A percentile compares a stretch with the other conserved stretches of the same genome.
Evolutionary conservation across 345 rosid species (phyloP).

Genomic region (Xanthoceras sorbifolium): DNA sequence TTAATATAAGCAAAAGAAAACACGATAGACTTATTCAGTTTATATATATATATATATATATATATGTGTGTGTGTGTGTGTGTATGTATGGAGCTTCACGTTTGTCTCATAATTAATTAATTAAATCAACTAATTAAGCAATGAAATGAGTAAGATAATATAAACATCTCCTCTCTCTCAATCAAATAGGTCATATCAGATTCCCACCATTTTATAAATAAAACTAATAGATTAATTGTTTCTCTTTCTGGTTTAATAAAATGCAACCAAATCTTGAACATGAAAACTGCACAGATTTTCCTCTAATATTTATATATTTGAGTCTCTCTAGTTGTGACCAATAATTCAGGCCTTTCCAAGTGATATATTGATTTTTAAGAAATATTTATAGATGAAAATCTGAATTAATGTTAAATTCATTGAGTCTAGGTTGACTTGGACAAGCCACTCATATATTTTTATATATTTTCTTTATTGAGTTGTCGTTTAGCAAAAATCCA

Average conservation of each 20-base stretch:
- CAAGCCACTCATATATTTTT: too few species aligned
- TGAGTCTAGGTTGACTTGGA: too few species aligned
- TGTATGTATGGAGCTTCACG: not conserved
- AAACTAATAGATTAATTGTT: not conserved
- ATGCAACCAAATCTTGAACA: slow-evolving; percentile 24
- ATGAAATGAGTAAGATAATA: not conserved
- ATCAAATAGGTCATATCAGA: not conserved
- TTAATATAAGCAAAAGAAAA: too few species aligned
- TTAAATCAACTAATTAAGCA: slow-evolving; percentile 6
- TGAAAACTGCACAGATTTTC: slow-evolving; percentile 29
- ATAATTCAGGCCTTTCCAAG: slow-evolving; percentile 26
- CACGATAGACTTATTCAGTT: too few species aligned
- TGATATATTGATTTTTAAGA: too few species aligned
- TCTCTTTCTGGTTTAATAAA: slow-evolving; percentile 14
- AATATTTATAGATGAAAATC: not conserved
- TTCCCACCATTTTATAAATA: not conserved
- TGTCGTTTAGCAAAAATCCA: too few species aligned
- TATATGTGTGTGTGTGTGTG: too few species aligned
- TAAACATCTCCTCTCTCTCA: slow-evolving; percentile 14
- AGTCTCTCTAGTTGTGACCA: slow-evolving; percentile 23
- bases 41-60: too few species aligned
- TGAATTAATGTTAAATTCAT: too few species aligned
- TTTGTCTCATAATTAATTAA: slow-evolving; percentile 10
- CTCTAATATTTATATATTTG: slow-evolving; percentile 21
- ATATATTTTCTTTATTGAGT: too few species aligned